Evolutionary conservation across 805 yeast species (phyloP).

Genomic region (Cyberlindnera lachancei): DNA sequence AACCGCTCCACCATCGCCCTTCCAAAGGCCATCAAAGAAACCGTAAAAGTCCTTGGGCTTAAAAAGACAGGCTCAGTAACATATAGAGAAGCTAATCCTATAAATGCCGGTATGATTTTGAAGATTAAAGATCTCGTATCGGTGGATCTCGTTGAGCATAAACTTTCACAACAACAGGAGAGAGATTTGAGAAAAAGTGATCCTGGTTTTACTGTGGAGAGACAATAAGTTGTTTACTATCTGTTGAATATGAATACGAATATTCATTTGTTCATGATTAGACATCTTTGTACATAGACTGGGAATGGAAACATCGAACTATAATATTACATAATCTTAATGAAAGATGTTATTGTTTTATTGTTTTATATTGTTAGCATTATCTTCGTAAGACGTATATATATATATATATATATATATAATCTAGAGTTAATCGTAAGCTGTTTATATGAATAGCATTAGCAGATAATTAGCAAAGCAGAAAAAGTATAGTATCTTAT

Average conservation of each 20-base stretch:
- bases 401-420: too few species aligned
- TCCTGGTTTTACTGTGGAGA: constrained; percentile 55
- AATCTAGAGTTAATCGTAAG: too few species aligned
- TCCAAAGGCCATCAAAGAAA: constrained; percentile 58
- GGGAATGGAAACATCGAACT: too few species aligned
- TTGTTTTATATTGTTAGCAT: too few species aligned
- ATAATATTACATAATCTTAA: too few species aligned
- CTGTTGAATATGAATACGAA: neutral
- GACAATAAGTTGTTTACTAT: constrained; percentile 1
- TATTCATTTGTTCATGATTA: too few species aligned
- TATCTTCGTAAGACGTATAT: too few species aligned
- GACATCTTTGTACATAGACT: constrained; percentile 4
- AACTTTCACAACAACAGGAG: constrained; percentile 43
- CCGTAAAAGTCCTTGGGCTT: constrained; percentile 69
- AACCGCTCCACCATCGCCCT: constrained; percentile 79
- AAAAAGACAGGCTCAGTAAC: constrained; percentile 64
- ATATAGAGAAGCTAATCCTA: constrained; percentile 67
- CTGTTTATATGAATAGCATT: neutral
- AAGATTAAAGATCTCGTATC: constrained; percentile 79
- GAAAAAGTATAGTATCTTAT: too few species aligned
- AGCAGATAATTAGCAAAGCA: neutral
- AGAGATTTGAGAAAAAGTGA: constrained; percentile 45
- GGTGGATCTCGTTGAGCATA: constrained; percentile 62
- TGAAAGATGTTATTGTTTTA: too few species aligned
- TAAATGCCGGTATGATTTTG: constrained; percentile 78